Base-by-base conservation (phyloP, 768 basidiomycete genomes). In the Rossbeevera mucosa region DNA sequence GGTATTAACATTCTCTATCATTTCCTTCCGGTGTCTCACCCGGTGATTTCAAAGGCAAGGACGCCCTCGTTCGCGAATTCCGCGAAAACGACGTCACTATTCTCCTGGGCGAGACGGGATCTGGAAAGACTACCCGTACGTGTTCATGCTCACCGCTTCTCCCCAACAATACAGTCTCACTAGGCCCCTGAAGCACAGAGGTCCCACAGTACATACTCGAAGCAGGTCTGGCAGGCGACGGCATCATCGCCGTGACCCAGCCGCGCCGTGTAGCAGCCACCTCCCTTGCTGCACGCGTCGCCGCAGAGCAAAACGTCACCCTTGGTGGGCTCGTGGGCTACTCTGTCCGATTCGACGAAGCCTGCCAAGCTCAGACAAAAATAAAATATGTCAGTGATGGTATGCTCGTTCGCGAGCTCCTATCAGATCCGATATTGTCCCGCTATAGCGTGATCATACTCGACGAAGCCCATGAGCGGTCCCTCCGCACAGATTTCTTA, bases 331-430 rank as follows among this genome's bases (percentile, higher is more conserved):
- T 83, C 22, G 91, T 99, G 36, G 95, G 96, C 5, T 99, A 99
- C 69, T 83, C 92, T 2, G 93, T 99, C 33, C 89, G 96, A 13
- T 99, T 99, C 69, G 93, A 98, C 66, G 95, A 98, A 63, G 73
- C 80, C 18, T 80, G 78, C 12, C 76, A 82, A 9, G 64, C 79
- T 0, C 74, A 81, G 2, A 99, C 96, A 4, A 80, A 85, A 44
- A 88, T 98, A 71, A 98, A 97, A 72, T 99, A 93, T 65, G 79
- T 96, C 70, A 98, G 94, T 50, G 96, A 99, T 62, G 96, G 96
- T 56, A 97, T 98, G 90, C 85, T 98, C 58, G 86, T 94, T 40
- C 82, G 94, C 40, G 96, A 99, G 76, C 80, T 94, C 46, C 77
- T 94, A 55, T 81, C 80, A 40, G 92, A 94, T 64, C 76, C 82